Conservation (phyloP, 306 rosid species). For the Coriaria nepalensis region DNA sequence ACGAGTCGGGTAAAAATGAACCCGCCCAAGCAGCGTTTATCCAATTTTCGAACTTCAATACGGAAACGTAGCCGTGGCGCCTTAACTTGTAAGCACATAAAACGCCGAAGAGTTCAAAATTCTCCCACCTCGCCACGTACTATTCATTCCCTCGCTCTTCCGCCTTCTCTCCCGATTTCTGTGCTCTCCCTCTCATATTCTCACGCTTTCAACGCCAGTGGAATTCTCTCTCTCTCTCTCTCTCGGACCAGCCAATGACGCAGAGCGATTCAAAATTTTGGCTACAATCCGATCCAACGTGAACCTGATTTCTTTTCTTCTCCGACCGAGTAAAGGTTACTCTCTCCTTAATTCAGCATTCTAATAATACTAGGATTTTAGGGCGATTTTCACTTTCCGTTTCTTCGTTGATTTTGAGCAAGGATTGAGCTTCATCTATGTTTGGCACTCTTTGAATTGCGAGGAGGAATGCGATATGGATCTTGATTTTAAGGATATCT, state of each 20-base stretch:
- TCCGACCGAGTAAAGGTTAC: background rate
- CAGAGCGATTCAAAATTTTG: background rate
- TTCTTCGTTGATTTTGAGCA: background rate
- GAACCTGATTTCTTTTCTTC: background rate
- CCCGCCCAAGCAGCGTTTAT: background rate
- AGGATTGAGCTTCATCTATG: background rate
- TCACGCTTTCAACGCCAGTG: too few species aligned
- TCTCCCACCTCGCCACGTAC: constrained; percentile 16
- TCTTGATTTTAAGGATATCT: background rate
- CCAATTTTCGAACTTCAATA: too few species aligned
- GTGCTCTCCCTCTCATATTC: constrained; percentile 23
- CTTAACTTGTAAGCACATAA: background rate
- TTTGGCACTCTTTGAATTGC: background rate
- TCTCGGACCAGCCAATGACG: background rate
- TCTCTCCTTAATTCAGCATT: background rate
- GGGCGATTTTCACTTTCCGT: too few species aligned
- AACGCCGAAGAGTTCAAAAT: background rate
- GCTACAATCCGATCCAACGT: background rate
- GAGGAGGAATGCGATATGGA: background rate
- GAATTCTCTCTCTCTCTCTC: background rate
- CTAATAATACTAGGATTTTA: too few species aligned
- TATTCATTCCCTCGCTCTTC: background rate
- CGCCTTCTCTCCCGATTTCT: constrained; percentile 23
- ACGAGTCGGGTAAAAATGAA: background rate
- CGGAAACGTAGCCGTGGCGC: constrained; percentile 17